phyloP scores from a whole-genome alignment of 495 filamentous ascomycete species.

The Pseudoneurospora amorphoporcata region DNA sequence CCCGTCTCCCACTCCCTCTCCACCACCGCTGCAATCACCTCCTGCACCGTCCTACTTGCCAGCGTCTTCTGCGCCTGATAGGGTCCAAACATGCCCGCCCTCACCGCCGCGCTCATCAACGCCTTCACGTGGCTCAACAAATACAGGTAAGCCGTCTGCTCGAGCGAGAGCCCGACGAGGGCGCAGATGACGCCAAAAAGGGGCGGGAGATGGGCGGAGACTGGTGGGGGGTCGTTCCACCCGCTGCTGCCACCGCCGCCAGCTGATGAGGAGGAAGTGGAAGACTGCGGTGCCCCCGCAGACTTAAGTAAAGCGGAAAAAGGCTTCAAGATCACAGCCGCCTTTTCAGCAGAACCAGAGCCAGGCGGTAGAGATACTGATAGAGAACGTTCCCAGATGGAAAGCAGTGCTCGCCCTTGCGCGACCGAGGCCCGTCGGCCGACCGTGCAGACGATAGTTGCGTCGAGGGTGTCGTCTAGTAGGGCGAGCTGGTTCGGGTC shows the following conservation, averaged over 20 bases:
- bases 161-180: constrained; percentile 48
- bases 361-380: constrained; percentile 8
- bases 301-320: constrained; percentile 27
- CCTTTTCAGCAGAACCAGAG: constrained; percentile 4
- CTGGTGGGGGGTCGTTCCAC: constrained; percentile 19
- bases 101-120: constrained; percentile 76
- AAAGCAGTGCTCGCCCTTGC: constrained; percentile 76
- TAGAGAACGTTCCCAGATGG: constrained; percentile 80
- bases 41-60: constrained; percentile 53
- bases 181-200: constrained; percentile 66
- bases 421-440: constrained; percentile 72
- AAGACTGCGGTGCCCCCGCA: not conserved
- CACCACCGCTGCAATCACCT: constrained; percentile 50
- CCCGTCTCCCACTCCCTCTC: constrained; percentile 43
- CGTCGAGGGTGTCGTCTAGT: constrained; percentile 81
- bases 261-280: not conserved
- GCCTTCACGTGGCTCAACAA: constrained; percentile 83
- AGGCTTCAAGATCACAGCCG: constrained; percentile 13
- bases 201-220: constrained; percentile 63
- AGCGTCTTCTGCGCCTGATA: constrained; percentile 81
- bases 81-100: constrained; percentile 80
- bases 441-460: constrained; percentile 76
- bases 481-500: constrained; percentile 43
- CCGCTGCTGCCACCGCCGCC: not conserved
- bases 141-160: constrained; percentile 74